Evolutionary conservation across 768 basidiomycete species (phyloP).

Genomic region (Clitopilus passeckerianus): DNA sequence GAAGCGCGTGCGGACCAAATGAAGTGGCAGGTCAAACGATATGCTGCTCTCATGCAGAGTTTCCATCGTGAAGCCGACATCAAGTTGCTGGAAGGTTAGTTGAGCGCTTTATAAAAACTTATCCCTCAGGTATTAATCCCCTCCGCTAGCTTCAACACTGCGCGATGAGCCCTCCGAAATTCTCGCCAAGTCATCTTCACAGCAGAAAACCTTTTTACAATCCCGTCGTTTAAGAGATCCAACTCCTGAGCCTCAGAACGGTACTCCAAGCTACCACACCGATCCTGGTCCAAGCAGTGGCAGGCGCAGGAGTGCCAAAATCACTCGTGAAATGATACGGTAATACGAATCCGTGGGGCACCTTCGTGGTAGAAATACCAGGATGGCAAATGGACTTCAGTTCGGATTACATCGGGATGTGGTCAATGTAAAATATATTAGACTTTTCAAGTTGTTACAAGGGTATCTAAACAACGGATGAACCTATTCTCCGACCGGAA

Average conservation of each 20-base stretch:
- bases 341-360: neutral
- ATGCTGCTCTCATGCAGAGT: slow-evolving; percentile 74
- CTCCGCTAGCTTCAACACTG: slow-evolving; percentile 5
- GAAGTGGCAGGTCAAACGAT: slow-evolving; percentile 81
- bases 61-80: slow-evolving; percentile 76
- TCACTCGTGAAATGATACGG: neutral
- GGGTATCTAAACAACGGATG: neutral
- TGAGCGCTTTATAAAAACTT: neutral
- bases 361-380: too few relatives aligned
- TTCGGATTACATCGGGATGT: neutral
- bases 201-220: neutral
- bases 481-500: neutral
- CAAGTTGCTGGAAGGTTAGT: slow-evolving; percentile 59
- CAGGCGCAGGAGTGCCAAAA: neutral
- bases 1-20: slow-evolving; percentile 69
- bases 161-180: slow-evolving; percentile 11
- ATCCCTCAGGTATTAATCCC: neutral
- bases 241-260: neutral
- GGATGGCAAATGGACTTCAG: neutral
- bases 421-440: neutral
- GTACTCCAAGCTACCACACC: neutral
- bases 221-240: neutral
- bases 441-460: neutral
- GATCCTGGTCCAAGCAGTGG: neutral
- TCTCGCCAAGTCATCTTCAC: slow-evolving; percentile 11